A percentile compares a stretch with the other conserved stretches of the same genome.
phyloP scores from a whole-genome alignment of 106 monocot species.

The Ottelia alismoides region DNA sequence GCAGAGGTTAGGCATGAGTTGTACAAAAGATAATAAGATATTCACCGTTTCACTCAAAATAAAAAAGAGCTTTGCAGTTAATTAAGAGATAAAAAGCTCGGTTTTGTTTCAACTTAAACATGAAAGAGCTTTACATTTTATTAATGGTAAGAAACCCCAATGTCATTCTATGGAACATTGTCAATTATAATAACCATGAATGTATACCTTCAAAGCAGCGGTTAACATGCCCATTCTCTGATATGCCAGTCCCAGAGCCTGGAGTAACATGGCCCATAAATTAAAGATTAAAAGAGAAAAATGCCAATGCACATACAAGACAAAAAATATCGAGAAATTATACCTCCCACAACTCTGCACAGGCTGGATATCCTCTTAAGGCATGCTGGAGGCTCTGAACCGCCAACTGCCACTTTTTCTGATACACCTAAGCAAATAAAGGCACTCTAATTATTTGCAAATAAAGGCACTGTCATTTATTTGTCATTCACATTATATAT shows the following conservation, averaged over 20 bases:
- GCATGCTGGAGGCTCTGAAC: slow-evolving; percentile 87
- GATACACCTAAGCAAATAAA: slow-evolving; percentile 61
- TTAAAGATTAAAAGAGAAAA: neutral
- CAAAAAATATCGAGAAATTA: neutral
- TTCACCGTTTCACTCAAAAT: too few species aligned
- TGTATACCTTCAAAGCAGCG: slow-evolving; percentile 95
- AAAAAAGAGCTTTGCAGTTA: too few species aligned
- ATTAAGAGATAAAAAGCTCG: too few species aligned
- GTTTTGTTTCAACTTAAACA: too few species aligned
- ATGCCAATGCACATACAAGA: neutral
- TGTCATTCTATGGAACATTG: neutral
- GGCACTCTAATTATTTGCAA: too few species aligned
- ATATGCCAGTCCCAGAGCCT: slow-evolving; percentile 91
- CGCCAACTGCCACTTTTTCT: slow-evolving; percentile 81
- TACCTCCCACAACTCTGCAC: slow-evolving; percentile 95
- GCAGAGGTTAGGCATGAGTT: too few species aligned
- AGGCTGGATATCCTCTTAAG: slow-evolving; percentile 74
- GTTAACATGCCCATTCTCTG: slow-evolving; percentile 86
- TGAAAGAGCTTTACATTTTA: neutral
- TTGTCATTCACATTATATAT: too few species aligned
- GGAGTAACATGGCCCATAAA: neutral
- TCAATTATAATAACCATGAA: too few species aligned
- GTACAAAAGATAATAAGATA: too few species aligned
- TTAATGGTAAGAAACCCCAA: too few species aligned
- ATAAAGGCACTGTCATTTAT: too few species aligned